Evolutionary conservation across 2,329 filamentous ascomycete genomes (phyloP), one percentile per base, ranked within the genome.

Genomic region (Xylaria sp.): DNA sequence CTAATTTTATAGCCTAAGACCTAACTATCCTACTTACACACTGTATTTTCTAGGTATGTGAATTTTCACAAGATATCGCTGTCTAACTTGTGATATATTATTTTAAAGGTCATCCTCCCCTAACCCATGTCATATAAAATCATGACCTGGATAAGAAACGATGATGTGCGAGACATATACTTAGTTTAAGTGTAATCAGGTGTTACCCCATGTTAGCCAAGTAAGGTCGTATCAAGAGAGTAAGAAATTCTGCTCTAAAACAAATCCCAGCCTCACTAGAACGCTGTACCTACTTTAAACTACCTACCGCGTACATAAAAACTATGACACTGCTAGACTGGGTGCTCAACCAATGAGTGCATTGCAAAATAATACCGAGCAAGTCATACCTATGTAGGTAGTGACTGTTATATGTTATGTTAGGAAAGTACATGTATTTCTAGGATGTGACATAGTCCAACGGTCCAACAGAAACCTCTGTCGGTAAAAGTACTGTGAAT

Each of bases 181-280:
- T 1, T n/a, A 33, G 9, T 10, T 39, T 43, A 43, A 18, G 43
- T 61, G 12, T 57, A 43, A 41, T 58, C 39, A 43, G 31, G 46
- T 39, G 41, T 18, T 57, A 63, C 64, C 52, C 64, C 59, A 64
- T 64, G 65, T 43, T 49, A 28, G 60, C 64, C 64, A 57, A 56
- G 49, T 49, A 39, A 51, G 55, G 55, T 63, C 52, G 67, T 64
- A 56, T 64, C 59, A 67, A 69, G 49, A 64, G 48, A 61, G 67
- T 66, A 69, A 69, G 67, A 66, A 69, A 69, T 69, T 64, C 64
- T 67, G 64, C 67, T 60, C 36, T 59, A 56, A 64, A 67, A 64
- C 55, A 23, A 52, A 66, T 64, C 67, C 67, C 56, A 69, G 67
- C 67, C 67, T 69, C 64, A 63, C 60, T 55, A 33, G 52, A 62